Evolutionary conservation across 2,329 filamentous ascomycete genomes (phyloP).

Genomic region (Talaromyces sp.): DNA sequence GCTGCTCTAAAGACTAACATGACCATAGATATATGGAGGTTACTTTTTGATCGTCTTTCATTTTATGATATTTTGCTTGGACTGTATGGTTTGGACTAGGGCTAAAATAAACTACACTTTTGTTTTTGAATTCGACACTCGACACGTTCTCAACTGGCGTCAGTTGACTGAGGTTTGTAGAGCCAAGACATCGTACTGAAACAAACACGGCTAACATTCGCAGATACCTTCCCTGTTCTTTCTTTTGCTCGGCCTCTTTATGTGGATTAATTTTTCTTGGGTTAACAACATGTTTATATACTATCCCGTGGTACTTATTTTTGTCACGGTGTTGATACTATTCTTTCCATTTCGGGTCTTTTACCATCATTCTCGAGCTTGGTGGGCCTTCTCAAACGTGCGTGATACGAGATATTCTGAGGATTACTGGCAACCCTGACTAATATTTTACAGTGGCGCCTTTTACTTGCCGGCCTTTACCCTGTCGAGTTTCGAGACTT

Average conservation of each 20-base stretch:
- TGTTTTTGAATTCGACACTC: conserved; percentile 91
- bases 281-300: conserved; percentile 68
- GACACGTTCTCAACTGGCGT: conserved; percentile 83
- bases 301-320: conserved; percentile 77
- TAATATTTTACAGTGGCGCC: conserved; percentile 61
- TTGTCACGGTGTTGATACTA: conserved; percentile 61
- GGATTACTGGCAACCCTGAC: conserved; percentile 5
- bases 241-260: conserved; percentile 66
- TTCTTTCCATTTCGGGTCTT: conserved; percentile 71
- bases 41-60: conserved; percentile 82
- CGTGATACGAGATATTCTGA: conserved; percentile 25
- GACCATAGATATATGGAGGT: conserved; percentile 72
- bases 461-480: conserved; percentile 79
- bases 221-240: conserved; percentile 78
- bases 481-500: conserved; percentile 97
- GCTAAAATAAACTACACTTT: conserved; percentile 94
- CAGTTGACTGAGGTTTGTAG: conserved; percentile 65
- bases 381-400: conserved; percentile 87
- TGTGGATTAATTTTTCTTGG: conserved; percentile 87
- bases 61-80: conserved; percentile 76
- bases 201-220: background rate
- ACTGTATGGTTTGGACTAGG: conserved; percentile 75
- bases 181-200: background rate
- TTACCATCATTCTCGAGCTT: conserved; percentile 71
- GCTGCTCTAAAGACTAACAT: background rate